Base-by-base conservation (phyloP, 208 protist species). In the Leishmania braziliensis region DNA sequence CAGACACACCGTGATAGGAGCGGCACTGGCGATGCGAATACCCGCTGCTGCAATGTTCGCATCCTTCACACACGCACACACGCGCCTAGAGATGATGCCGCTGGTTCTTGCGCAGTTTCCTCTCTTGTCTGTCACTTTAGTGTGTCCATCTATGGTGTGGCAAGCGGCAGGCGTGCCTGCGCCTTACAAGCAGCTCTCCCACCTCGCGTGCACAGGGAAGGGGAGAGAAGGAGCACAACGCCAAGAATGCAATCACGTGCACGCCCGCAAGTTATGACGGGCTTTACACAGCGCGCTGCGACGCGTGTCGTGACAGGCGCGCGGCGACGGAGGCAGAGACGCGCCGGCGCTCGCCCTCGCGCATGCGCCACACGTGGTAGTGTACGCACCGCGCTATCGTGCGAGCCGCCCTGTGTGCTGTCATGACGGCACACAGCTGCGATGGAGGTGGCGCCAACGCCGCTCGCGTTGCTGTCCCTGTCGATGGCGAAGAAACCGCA, bases 341-440 rank as follows among this genome's bases (percentile, higher is more conserved):
- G 36, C 75, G 68, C 3, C 4, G 76, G 20, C 29, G 76, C 23
- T 48, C 20, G 43, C 18, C 9, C 58, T 81, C 77, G 0, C 82
- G 82, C n/a, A 60, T 62, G n/a, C 16, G 71, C 82, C 82, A 50
- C 33, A 81, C 76, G 3, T 62, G 77, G 29, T 48, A 48, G 16
- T 68, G 82, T 46, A 85, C 82, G 26, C 63, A 73, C 10, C 8
- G 60, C 5, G 82, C 62, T 14, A 85, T 78, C 0, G 77, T 85
- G 5, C 46, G 50, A 1, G 62, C 63, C 4, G 82, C 82, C 3
- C 23, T 20, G 51, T n/a, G 9, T 23, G 76, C 62, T 14, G 48
- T 46, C 82, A 85, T 85, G 36, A 75, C 68, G 10, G 77, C 36
- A 60, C 77, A 81, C n/a, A 85, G 71, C 72, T 54, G 50, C 3